Base-by-base conservation (phyloP, 192 early-diverging fungal species). In the Gamsiella multidivaricata region DNA sequence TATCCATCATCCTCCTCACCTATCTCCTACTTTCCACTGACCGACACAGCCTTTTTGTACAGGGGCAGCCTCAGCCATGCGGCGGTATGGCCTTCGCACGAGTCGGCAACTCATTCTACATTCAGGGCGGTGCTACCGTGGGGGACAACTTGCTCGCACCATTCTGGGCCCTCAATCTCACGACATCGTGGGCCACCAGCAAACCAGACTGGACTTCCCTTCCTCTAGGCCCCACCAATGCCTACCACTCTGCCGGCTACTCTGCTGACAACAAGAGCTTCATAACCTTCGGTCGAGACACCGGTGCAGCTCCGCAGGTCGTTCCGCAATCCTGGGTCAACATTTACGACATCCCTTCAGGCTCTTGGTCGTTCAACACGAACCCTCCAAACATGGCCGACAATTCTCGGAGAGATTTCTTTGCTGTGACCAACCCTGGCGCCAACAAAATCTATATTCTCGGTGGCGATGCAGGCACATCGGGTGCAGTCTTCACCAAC, bases 281-380 rank as follows among this genome's bases (percentile, higher is more conserved):
- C n/a, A 59, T 78, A 7, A 64, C 65, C 9, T 78, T 78, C 43
- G 74, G 74, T 1, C 65, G 74, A 2, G 74, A 78, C 32, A 78
- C 65, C 20, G 61, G 34, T 22, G 65, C 74, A 22, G 47, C 37
- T 12, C 32, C 65, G 3, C 6, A 34, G 3, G 52, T 58, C 7
- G 32, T 78, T 32, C 65, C 74, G 0, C 5, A 25, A 0, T 51
- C 25, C 11, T 78, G 59, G 46, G 32, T 78, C 28, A 64, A 69
- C 36, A 49, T 69, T n/a, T 78, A 55, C 47, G 43, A 78, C 41
- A 78, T 78, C 46, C 5, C 59, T 5, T 28, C 65, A 12, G 18
- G 29, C 1, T 22, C 46, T 0, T 78, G 74, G 74, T 26, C 63
- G 1, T 42, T 36, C 20, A 25, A 26, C 1, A 10, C 51, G 0